A percentile compares a stretch with the other conserved stretches of the same genome.
Conservation (phyloP, 306 rosid species). For the Rubus parviflorus region DNA sequence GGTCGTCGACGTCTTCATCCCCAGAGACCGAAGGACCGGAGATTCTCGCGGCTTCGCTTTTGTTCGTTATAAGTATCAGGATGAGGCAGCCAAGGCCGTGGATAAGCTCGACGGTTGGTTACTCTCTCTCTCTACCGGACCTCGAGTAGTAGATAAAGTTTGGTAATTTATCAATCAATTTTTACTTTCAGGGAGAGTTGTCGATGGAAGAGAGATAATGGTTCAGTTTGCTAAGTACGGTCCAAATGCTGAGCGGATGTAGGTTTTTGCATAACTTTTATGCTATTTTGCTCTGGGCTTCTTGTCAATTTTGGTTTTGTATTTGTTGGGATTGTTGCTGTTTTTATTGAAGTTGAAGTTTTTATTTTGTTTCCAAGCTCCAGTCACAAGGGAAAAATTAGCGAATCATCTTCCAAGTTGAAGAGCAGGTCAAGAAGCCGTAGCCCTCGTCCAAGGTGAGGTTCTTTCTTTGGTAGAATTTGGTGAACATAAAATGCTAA, state of each 20-base stretch:
- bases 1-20: slow-evolving; percentile 76
- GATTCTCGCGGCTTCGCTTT: slow-evolving; percentile 75
- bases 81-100: slow-evolving; percentile 73
- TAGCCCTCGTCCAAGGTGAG: slow-evolving; percentile 76
- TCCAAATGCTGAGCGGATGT: slow-evolving; percentile 78
- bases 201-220: slow-evolving; percentile 80
- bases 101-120: slow-evolving; percentile 58
- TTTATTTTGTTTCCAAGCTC: not conserved
- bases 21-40: slow-evolving; percentile 72
- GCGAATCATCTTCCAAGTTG: slow-evolving; percentile 52
- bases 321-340: not conserved
- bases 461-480: slow-evolving; percentile 8
- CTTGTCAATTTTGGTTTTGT: not conserved
- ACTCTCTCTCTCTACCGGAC: no score
- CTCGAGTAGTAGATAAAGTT: not conserved
- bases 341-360: not conserved
- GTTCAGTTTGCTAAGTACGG: slow-evolving; percentile 85
- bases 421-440: slow-evolving; percentile 57
- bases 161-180: not conserved
- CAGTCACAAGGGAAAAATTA: slow-evolving; percentile 62
- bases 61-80: slow-evolving; percentile 71
- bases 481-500: not conserved
- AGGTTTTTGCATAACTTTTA: slow-evolving; percentile 8
- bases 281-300: not conserved
- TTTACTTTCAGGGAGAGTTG: slow-evolving; percentile 49